Evolutionary conservation across 2,329 filamentous ascomycete genomes (phyloP).

Genomic region (Aspergillus texensis): DNA sequence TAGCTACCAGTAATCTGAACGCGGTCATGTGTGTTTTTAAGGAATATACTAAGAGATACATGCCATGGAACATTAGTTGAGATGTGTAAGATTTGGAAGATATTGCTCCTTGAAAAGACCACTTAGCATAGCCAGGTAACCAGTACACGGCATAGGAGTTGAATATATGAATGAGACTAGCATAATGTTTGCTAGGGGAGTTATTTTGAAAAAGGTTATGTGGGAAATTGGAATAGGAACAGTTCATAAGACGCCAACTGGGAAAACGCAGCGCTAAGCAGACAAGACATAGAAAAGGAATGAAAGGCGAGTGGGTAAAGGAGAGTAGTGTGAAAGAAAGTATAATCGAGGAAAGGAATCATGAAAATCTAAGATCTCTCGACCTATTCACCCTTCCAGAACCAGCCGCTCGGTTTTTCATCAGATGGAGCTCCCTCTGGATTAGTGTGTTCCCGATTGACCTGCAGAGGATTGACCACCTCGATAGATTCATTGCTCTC

Average conservation of each 20-base stretch:
- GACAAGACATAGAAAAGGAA: not conserved
- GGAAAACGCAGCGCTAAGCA: not conserved
- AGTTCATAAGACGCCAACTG: not conserved
- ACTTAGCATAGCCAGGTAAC: not conserved
- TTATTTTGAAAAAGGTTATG: not conserved
- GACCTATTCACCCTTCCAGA: slow-evolving; percentile 37
- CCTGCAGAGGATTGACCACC: slow-evolving; percentile 29
- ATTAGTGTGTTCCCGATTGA: slow-evolving; percentile 14
- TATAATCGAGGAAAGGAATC: not conserved
- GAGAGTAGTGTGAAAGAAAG: not conserved
- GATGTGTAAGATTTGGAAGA: not conserved
- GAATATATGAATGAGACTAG: not conserved
- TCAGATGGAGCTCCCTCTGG: slow-evolving; percentile 12
- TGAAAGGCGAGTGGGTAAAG: not conserved
- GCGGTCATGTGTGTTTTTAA: not conserved
- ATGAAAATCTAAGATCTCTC: not conserved
- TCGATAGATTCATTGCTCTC: slow-evolving; percentile 60
- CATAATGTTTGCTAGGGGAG: not conserved
- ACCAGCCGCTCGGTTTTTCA: slow-evolving; percentile 35
- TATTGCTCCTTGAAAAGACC: not conserved
- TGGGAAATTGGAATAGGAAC: not conserved
- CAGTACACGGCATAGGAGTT: not conserved
- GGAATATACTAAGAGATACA: not conserved
- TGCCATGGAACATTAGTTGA: not conserved
- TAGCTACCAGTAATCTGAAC: not conserved